Conservation (phyloP, 2,329 filamentous ascomycete genomes). For the Botryosphaeria agaves region DNA sequence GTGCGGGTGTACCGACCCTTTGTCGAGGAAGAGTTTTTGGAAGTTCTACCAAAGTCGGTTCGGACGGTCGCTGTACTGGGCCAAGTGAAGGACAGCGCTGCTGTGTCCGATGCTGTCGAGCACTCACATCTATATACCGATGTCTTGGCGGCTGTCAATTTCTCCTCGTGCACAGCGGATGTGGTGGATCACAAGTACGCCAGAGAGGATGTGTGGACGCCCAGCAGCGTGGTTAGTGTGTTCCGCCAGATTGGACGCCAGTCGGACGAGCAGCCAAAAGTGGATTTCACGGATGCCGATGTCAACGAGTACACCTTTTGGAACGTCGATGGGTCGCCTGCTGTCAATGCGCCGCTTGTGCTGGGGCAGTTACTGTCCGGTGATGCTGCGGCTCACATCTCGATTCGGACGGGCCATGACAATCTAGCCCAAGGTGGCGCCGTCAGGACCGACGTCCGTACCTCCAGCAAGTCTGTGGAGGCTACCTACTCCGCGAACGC, state of each 20-base stretch:
- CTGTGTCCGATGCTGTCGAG: conserved; percentile 55
- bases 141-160: conserved; percentile 69
- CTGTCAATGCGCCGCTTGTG: conserved; percentile 44
- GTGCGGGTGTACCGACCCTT: conserved; percentile 93
- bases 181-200: conserved; percentile 85
- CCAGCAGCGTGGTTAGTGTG: conserved; percentile 31
- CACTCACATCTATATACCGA: conserved; percentile 88
- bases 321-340: conserved; percentile 63
- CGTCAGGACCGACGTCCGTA: conserved; percentile 69
- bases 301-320: conserved; percentile 85
- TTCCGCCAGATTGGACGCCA: conserved; percentile 28
- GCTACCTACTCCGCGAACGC: conserved; percentile 65
- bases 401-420: conserved; percentile 40
- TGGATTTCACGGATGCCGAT: conserved; percentile 37
- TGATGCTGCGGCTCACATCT: conserved; percentile 43
- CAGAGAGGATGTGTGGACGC: conserved; percentile 47
- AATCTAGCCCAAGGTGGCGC: conserved; percentile 57
- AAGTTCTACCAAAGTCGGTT: conserved; percentile 57
- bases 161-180: conserved; percentile 45
- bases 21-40: conserved; percentile 83
- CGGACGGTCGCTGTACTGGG: conserved; percentile 72
- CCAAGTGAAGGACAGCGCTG: conserved; percentile 60
- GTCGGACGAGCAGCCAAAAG: conserved; percentile 11
- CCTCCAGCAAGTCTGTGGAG: conserved; percentile 66
- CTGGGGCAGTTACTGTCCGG: conserved; percentile 42